Conservation (phyloP, 202 grass and related monocot species). For the Digitaria exilis region DNA sequence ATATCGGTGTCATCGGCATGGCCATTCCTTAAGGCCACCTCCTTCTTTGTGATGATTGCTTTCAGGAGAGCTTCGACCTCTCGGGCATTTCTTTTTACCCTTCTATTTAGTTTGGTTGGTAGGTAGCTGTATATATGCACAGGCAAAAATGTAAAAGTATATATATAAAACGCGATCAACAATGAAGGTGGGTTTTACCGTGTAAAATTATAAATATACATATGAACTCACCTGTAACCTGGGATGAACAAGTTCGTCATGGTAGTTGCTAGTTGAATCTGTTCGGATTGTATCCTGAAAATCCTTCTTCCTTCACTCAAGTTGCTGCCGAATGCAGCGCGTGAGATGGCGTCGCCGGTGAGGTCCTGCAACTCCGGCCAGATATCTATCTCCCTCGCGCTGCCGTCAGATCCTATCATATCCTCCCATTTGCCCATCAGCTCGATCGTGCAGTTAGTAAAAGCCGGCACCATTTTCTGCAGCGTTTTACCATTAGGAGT, state of each 20-base stretch:
- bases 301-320: conserved; percentile 50
- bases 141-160: neutral
- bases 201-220: no score
- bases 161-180: no score
- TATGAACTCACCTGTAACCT: conserved; percentile 37
- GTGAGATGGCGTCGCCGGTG: conserved; percentile 54
- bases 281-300: conserved; percentile 47
- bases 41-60: conserved; percentile 56
- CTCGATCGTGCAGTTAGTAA: conserved; percentile 40
- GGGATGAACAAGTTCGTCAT: conserved; percentile 37
- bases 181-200: no score
- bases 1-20: conserved; percentile 45
- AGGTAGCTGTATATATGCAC: conserved; percentile 33
- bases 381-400: conserved; percentile 47
- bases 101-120: conserved; percentile 39
- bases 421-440: conserved; percentile 45
- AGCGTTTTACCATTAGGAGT: neutral
- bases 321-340: conserved; percentile 57
- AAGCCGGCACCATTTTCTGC: conserved; percentile 64
- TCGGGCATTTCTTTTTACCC: conserved; percentile 42
- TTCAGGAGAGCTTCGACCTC: conserved; percentile 52
- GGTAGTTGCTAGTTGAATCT: neutral
- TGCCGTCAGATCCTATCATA: neutral
- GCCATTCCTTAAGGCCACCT: conserved; percentile 38
- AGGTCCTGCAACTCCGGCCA: conserved; percentile 56